A percentile compares a stretch with the other conserved stretches of the same genome.
Conservation (phyloP, 495 filamentous ascomycete genomes). For the Aspergillus asperescens region DNA sequence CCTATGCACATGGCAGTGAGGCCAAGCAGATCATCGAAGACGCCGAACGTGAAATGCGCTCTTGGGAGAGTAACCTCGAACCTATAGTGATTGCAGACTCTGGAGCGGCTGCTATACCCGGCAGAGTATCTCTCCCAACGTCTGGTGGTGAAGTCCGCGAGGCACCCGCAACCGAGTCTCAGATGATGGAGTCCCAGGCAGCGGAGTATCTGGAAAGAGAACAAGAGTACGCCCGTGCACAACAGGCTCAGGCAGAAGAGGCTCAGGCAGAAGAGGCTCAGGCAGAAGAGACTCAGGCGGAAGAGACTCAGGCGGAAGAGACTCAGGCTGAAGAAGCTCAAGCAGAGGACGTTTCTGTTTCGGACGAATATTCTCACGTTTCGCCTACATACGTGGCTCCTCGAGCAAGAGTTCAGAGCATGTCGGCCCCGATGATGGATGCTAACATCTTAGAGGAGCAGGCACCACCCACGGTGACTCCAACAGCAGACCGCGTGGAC, state of each 20-base stretch:
- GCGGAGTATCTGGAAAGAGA: background rate
- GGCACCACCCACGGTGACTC: background rate
- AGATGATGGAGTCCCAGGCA: background rate
- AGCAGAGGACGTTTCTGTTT: background rate
- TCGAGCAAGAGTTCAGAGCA: background rate
- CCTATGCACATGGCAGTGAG: slow-evolving; percentile 57
- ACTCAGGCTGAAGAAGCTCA: too few species aligned
- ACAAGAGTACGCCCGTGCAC: background rate
- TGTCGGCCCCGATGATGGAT: slow-evolving; percentile 10
- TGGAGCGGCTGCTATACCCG: slow-evolving; percentile 6
- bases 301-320: too few species aligned
- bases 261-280: too few species aligned
- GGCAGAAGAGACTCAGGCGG: too few species aligned
- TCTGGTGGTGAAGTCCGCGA: slow-evolving; percentile 5
- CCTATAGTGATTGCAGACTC: slow-evolving; percentile 34
- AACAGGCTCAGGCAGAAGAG: too few species aligned
- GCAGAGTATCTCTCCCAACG: slow-evolving; percentile 12
- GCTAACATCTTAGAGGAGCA: background rate
- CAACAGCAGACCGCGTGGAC: background rate
- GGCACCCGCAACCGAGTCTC: background rate
- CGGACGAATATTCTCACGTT: background rate
- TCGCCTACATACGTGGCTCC: background rate
- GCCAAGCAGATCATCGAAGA: slow-evolving; percentile 86
- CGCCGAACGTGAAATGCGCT: slow-evolving; percentile 78
- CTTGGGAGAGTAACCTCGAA: slow-evolving; percentile 61